Base-by-base conservation (phyloP, 805 yeast species). In the Yamadazyma kitorensis region DNA sequence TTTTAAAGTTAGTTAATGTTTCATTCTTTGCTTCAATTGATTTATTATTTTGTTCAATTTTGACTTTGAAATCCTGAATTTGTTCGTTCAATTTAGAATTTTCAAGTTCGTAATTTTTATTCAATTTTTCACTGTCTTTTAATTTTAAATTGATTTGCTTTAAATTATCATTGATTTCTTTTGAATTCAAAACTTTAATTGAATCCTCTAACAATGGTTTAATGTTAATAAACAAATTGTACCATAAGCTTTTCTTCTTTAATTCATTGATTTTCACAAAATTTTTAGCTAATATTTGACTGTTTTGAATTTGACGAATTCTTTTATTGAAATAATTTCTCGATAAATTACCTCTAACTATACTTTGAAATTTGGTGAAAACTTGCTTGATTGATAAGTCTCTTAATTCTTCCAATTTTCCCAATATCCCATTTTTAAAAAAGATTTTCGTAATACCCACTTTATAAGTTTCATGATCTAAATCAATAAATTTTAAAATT, bases 201-300 rank as follows among this genome's bases (percentile, higher is more conserved):
- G 81, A 73, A 28, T 80, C 85, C 40, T 68, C 77, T 10, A 88
- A 59, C 26, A 88, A 55, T 1, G 98, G 98, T 46, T 83, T 86
- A 46, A 91, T 63, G 34, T 76, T 74, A 14, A 78, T 65, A 40
- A 80, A 78, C 28, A 93, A 64, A 32, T 72, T 75, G 59, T 85
- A 84, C 98, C 98, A 93, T 13, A 84, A 83, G 51, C 79, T 33
- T 2, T 29, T 17, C 6, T 35, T 27, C 29, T 64, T 58, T 9
- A 79, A 52, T 9, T 64, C 59, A 38, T 72, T 68, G 39, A 80
- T 77, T 0, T 68, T 57, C 21, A 61, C 55, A 47, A 93, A 72
- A 26, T 85, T 82, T 34, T 68, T 67, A 33, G 82, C 77, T 25
- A 93, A 59, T 1, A 82, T 65, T 39, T 78, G 78, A 1, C 93